Percentiles rank a stretch among this genome's conserved stretches.
phyloP scores from a whole-genome alignment of 345 rosid species.

The Boechera retrofracta region DNA sequence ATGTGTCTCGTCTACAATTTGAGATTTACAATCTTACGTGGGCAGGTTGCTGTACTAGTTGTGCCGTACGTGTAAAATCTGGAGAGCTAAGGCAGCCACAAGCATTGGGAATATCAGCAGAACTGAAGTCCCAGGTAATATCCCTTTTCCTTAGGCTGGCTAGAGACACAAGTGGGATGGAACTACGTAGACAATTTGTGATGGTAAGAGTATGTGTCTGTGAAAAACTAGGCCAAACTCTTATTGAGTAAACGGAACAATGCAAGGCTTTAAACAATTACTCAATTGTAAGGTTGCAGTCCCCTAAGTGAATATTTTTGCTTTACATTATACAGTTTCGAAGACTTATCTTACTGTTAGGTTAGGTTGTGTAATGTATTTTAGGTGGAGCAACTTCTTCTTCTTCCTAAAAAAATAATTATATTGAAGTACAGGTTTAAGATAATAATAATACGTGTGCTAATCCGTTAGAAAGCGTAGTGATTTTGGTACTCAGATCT shows the following conservation, averaged over 20 bases:
- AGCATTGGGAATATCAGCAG: conserved; percentile 95
- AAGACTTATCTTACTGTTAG: background rate
- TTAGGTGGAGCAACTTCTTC: background rate
- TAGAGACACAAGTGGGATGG: background rate
- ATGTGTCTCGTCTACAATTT: background rate
- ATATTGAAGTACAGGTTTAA: conserved; percentile 2
- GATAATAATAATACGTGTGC: background rate
- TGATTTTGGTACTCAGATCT: background rate
- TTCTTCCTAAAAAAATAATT: background rate
- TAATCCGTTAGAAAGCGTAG: background rate
- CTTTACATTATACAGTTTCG: background rate
- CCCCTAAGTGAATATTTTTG: background rate
- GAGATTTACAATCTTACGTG: conserved; percentile 18
- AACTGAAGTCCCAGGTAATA: conserved; percentile 79
- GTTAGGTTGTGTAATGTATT: background rate
- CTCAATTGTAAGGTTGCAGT: background rate
- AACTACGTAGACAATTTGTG: background rate
- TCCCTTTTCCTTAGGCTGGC: conserved; percentile 10
- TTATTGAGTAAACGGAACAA: background rate
- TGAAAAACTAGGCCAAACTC: background rate
- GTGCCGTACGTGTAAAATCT: conserved; percentile 92
- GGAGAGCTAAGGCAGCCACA: conserved; percentile 91
- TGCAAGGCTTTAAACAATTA: background rate
- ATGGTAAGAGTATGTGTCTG: background rate
- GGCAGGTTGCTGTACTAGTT: conserved; percentile 96